These are phyloP conservation scores for Leishmania turanica DNA, from an alignment of 208 protist species.

Conservation along the genomic window DNA sequence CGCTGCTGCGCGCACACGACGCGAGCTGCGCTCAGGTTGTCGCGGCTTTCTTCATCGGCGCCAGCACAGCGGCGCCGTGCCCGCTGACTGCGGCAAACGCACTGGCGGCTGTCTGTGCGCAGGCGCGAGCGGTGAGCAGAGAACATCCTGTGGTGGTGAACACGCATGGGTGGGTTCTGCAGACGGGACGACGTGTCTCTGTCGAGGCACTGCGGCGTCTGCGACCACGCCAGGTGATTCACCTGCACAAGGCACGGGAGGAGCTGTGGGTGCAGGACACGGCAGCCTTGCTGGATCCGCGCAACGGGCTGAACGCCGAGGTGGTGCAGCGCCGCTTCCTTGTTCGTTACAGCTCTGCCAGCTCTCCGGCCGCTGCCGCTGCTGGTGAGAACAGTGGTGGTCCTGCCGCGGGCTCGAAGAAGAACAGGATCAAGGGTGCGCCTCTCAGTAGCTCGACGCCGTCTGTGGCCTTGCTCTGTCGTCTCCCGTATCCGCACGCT, in stretches of 20 bases:
- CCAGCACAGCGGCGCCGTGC: slow-evolving; percentile 38
- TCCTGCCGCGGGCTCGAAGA: background rate
- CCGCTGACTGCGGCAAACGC: slow-evolving; percentile 53
- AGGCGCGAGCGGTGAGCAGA: slow-evolving; percentile 32
- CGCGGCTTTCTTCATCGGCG: slow-evolving; percentile 57
- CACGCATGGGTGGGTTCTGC: slow-evolving; percentile 91
- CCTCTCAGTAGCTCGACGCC: background rate
- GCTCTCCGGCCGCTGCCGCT: background rate
- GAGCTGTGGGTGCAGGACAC: slow-evolving; percentile 50
- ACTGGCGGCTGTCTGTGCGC: slow-evolving; percentile 45
- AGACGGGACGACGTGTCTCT: slow-evolving; percentile 75
- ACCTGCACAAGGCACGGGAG: slow-evolving; percentile 55
- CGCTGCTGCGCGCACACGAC: slow-evolving; percentile 61
- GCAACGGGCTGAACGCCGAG: slow-evolving; percentile 65
- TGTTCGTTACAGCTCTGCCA: slow-evolving; percentile 28
- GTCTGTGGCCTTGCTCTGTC: slow-evolving; percentile 25
- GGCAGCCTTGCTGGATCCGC: slow-evolving; percentile 42
- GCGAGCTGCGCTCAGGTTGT: slow-evolving; percentile 41
- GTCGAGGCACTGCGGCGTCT: slow-evolving; percentile 78
- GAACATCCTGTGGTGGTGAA: slow-evolving; percentile 83
- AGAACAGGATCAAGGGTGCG: background rate
- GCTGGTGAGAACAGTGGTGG: background rate
- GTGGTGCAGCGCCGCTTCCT: slow-evolving; percentile 72
- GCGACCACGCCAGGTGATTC: slow-evolving; percentile 71
- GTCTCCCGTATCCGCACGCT: slow-evolving; percentile 45